These are phyloP conservation scores for Avicennia marina DNA, from an alignment of 257 asterid species.

Conservation along the genomic window DNA sequence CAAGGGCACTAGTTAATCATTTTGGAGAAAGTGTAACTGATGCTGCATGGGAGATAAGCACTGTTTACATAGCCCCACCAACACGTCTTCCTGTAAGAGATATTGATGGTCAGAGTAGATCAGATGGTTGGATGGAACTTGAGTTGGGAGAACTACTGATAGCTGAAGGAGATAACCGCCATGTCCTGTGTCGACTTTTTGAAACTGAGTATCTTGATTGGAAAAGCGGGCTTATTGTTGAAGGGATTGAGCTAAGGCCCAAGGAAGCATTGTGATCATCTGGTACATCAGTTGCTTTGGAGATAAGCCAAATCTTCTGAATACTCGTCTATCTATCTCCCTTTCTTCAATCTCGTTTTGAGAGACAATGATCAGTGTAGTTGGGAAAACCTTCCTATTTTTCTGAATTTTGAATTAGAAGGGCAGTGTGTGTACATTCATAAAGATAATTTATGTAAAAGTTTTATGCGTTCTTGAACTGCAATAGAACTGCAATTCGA, in stretches of 20 bases:
- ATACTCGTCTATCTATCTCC: too few species aligned
- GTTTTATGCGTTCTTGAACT: too few species aligned
- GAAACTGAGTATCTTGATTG: slow-evolving; percentile 3
- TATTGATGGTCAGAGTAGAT: not conserved
- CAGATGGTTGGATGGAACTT: slow-evolving; percentile 29
- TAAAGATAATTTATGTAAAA: too few species aligned
- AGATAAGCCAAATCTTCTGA: too few species aligned
- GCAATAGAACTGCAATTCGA: too few species aligned
- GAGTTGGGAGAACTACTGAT: slow-evolving; percentile 28
- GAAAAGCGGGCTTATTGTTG: slow-evolving; percentile 16
- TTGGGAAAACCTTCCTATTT: too few species aligned
- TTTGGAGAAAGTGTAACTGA: not conserved
- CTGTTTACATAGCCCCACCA: slow-evolving; percentile 12
- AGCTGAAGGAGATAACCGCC: slow-evolving; percentile 12
- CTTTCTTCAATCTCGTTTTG: too few species aligned
- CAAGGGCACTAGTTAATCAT: slow-evolving; percentile 19
- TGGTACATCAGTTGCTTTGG: too few species aligned
- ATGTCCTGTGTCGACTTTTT: slow-evolving; percentile 8
- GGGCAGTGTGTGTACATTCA: too few species aligned
- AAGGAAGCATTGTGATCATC: too few species aligned
- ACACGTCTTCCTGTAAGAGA: not conserved
- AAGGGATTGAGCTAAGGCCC: slow-evolving; percentile 32
- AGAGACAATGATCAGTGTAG: too few species aligned
- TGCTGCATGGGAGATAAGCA: not conserved
- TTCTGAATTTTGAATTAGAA: too few species aligned